phyloP scores from a whole-genome alignment of 2,329 filamentous ascomycete species.

The Fusarium musae region DNA sequence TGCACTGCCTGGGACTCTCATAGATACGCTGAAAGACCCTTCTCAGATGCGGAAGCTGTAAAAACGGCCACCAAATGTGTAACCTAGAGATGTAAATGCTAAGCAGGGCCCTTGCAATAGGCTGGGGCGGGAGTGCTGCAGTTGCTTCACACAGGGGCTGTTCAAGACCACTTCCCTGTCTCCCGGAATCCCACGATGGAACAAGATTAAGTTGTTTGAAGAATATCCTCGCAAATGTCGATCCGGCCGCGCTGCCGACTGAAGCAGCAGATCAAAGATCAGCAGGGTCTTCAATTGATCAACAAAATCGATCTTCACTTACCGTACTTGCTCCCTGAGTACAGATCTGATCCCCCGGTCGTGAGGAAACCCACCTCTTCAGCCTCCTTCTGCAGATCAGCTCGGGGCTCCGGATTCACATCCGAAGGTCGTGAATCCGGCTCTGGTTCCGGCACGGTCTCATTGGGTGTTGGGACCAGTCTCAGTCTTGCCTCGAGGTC shows the following conservation, averaged over 20 bases:
- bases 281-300: background rate
- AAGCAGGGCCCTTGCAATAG: background rate
- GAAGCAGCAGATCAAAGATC: background rate
- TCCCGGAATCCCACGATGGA: background rate
- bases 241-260: slow-evolving; percentile 14
- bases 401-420: background rate
- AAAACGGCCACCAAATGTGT: background rate
- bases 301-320: background rate
- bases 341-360: background rate
- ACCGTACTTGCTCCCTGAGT: slow-evolving; percentile 5
- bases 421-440: background rate
- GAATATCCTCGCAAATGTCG: slow-evolving; percentile 11
- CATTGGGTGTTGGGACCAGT: background rate
- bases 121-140: background rate
- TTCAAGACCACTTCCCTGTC: background rate
- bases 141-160: background rate
- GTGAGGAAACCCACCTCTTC: slow-evolving; percentile 5
- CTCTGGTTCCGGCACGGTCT: background rate
- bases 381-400: background rate
- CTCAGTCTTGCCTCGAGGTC: background rate
- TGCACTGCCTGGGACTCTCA: fast-evolving
- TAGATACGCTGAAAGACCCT: background rate
- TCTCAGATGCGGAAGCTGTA: background rate
- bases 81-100: background rate
- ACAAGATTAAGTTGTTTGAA: slow-evolving; percentile 1